A percentile compares a stretch with the other conserved stretches of the same genome.
Evolutionary conservation across 495 filamentous ascomycete species (phyloP).

Genomic region (Friedmanniomyces simplex): DNA sequence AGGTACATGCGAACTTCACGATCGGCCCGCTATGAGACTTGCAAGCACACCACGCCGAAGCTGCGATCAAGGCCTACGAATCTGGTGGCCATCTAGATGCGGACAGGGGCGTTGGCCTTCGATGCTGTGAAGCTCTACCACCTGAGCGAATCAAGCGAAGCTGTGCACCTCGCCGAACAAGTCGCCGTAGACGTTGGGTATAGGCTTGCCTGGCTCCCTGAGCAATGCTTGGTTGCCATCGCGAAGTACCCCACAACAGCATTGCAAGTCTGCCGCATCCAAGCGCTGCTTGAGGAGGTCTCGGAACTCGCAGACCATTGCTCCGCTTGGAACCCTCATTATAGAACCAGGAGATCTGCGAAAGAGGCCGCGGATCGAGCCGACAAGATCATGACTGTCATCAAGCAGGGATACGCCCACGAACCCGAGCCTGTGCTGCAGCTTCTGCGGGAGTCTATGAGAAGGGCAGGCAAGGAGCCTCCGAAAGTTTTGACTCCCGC

Average conservation of each 20-base stretch:
- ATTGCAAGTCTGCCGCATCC: not conserved
- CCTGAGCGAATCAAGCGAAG: not conserved
- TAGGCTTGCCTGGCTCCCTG: no score
- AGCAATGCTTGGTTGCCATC: no score
- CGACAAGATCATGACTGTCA: not conserved
- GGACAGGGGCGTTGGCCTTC: not conserved
- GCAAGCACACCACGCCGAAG: not conserved
- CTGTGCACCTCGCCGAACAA: not conserved
- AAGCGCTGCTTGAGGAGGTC: not conserved
- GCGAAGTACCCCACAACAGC: not conserved
- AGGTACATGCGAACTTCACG: not conserved
- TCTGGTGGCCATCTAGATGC: not conserved
- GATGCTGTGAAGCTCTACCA: not conserved
- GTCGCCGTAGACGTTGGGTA: not conserved
- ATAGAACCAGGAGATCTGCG: no score
- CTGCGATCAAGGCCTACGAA: not conserved
- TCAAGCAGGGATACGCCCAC: not conserved
- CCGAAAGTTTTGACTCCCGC: not conserved
- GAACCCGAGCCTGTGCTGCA: not conserved
- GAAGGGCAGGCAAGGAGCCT: not conserved
- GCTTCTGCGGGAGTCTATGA: not conserved
- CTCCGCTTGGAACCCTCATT: no score
- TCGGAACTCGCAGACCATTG: not conserved
- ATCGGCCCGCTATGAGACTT: not conserved
- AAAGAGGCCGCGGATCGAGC: not conserved